Evolutionary conservation across 805 yeast genomes (phyloP), one percentile per base, ranked within the genome.

Genomic region (Candida lessepsii): DNA sequence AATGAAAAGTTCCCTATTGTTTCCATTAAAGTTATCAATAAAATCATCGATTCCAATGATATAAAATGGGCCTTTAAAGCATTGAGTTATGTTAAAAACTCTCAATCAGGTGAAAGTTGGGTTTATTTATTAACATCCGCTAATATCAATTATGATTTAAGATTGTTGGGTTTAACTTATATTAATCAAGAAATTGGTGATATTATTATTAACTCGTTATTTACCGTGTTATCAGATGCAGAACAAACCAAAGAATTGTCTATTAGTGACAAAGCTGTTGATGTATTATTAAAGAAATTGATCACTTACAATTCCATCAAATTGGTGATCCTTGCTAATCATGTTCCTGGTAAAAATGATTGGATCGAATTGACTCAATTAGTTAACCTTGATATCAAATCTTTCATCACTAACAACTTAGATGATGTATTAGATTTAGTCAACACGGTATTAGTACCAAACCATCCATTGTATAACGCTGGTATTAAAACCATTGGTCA

Each of bases 331-430:
- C 49, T 57, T 5, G 59, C 71, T 2, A 61, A 63, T 47, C 58
- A 59, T 39, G 26, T 48, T 8, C 38, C 35, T 5, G 58, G 46
- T 63, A 68, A 56, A 63, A 60, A 75, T 44, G 81, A 83, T 1
- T 91, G 98, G 98, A 83, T 88, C 24, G 85, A 85, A 0, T 60
- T 88, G 29, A 80, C 80, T 26, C 76, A 82, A 51, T 66, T 76
- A 33, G 73, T 84, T 6, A 42, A 40, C 7, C 41, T 64, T 24
- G 95, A 90, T 55, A 86, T 96, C 2, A 84, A 84, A 11, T 48
- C 51, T 1, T 56, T 87, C 23, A 75, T 83, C 13, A 40, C 40
- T 19, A 41, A 53, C 2, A 46, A 58, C 14, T 53, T 58, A 9
- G 50, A 56, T 1, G 37, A 38, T 1, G 53, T 65, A 10, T 47